Evolutionary conservation across 2,329 filamentous ascomycete genomes (phyloP).

Genomic region (Scedosporium dehoogii): DNA sequence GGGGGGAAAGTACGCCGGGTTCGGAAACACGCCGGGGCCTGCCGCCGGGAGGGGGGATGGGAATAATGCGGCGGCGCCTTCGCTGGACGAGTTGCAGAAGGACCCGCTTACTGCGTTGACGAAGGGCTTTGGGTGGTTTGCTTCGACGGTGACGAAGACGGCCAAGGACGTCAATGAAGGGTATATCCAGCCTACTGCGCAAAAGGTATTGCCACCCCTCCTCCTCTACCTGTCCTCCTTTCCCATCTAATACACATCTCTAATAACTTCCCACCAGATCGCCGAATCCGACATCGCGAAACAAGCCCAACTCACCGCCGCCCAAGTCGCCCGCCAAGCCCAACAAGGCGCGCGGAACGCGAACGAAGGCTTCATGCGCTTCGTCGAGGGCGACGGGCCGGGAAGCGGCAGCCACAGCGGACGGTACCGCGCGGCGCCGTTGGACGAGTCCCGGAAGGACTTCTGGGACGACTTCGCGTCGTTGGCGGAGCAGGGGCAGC

Average conservation of each 20-base stretch:
- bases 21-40: conserved; percentile 65
- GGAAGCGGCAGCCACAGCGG: conserved; percentile 10
- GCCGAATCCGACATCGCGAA: conserved; percentile 70
- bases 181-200: conserved; percentile 87
- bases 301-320: conserved; percentile 51
- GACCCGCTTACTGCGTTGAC: conserved; percentile 82
- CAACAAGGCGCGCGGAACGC: conserved; percentile 64
- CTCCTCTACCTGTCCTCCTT: conserved; percentile 7
- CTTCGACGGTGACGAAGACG: conserved; percentile 76
- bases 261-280: conserved; percentile 40
- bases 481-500: conserved; percentile 42
- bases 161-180: conserved; percentile 86
- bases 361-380: conserved; percentile 70
- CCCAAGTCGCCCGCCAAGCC: conserved; percentile 56
- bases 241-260: background rate
- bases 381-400: conserved; percentile 66
- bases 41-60: conserved; percentile 30
- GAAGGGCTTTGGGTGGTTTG: conserved; percentile 93
- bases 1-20: conserved; percentile 86
- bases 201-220: conserved; percentile 40
- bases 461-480: conserved; percentile 91
- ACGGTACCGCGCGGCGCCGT: conserved; percentile 25
- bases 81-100: conserved; percentile 79
- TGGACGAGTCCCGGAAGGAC: conserved; percentile 61
- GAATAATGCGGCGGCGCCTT: conserved; percentile 31